Evolutionary conservation across 2,329 filamentous ascomycete genomes (phyloP), one percentile per base, ranked within the genome.

Genomic region (Phoma sp.): DNA sequence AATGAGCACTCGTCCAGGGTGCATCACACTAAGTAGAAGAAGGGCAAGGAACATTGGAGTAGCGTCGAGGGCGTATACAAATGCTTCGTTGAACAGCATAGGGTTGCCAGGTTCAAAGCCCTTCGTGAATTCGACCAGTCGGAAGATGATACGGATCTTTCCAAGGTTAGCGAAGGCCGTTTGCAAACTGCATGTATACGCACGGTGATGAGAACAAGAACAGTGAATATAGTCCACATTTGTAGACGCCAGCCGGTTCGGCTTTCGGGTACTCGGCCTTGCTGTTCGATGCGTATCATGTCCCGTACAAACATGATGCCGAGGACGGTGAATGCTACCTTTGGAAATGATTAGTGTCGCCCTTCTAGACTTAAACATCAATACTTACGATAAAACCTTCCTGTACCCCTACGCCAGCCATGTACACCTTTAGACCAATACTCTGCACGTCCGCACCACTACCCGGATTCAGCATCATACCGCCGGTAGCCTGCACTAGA

Each of bases 131-230:
- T 88, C 84, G 47, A 78, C 70, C 2, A 89, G 76, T 27, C 85
- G 83, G 71, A 82, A 89, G 59, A 86, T 80, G 67, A 88, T 87
- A 31, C 85, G 82, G 25, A 68, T 60, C 40, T 32, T 21, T 5
- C 12, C 21, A 2, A 19, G 1, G 15, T 41, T 27, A 0, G 78
- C 79, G 55, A 83, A 81, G 31, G 81, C 9, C 15, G 17, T 32
- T 4, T 6, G n/a, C 17, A 9, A n/a, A 1, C 12, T 13, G 8
- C 8, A 27, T 13, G 4, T 32, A 5, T 17, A 43, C n/a, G n/a
- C n/a, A 43, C 40, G 15, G 40, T 43, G 10, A 43, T 32, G 17
- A 43, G 17, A n/a, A 33, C 19, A 5, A 49, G 45, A 9, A 49
- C 45, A 10, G 15, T 49, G 45, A 41, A 49, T 4, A 41, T 41